Conservation (phyloP, 805 yeast species). For the Dipodascus geniculatus region DNA sequence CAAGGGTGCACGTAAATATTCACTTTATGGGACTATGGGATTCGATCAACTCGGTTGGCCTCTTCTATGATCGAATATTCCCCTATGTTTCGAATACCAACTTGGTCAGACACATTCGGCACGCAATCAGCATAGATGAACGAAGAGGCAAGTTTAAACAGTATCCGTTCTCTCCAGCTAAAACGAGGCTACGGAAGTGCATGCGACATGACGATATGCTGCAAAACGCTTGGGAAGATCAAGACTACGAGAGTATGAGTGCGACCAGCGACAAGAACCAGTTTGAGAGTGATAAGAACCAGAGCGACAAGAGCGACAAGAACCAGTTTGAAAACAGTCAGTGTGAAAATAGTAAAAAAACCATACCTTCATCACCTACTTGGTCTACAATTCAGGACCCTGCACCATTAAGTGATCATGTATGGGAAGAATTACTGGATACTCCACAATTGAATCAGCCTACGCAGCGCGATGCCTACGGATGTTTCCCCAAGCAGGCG, state of each 20-base stretch:
- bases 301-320: background rate
- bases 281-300: too few relatives aligned
- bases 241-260: background rate
- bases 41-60: conserved; percentile 55
- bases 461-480: background rate
- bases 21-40: conserved; percentile 61
- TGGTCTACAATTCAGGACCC: background rate
- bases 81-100: conserved; percentile 41
- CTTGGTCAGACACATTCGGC: conserved; percentile 47
- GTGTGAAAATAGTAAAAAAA: background rate
- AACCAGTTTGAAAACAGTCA: background rate
- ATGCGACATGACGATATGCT: conserved; percentile 14
- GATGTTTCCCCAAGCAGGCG: conserved; percentile 12
- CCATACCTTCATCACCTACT: background rate
- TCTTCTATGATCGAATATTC: conserved; percentile 43
- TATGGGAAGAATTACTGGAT: background rate
- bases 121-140: conserved; percentile 59
- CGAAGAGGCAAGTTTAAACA: conserved; percentile 53
- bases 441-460: background rate
- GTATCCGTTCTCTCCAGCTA: conserved; percentile 26
- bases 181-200: conserved; percentile 32
- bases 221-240: background rate
- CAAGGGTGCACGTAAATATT: conserved; percentile 33
- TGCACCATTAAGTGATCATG: background rate
- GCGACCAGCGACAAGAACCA: background rate